Conservation (phyloP, 139 green algal species). For the Chlorella sp. region DNA sequence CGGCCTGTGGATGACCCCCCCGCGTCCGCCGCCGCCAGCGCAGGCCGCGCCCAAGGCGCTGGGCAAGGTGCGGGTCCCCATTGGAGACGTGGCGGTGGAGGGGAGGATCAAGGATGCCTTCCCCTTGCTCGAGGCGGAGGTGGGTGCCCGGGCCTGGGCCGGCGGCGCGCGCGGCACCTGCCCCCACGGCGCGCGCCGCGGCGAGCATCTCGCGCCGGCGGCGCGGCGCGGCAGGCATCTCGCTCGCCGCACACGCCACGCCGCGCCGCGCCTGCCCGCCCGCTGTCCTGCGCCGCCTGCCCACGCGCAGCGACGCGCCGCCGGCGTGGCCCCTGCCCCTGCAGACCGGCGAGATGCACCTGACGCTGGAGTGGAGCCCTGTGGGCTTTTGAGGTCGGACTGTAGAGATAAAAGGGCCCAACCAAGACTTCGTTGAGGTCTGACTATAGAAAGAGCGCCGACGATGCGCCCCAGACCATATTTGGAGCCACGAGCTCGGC, state of each 20-base stretch:
- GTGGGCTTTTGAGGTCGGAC: not conserved
- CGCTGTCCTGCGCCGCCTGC: not conserved
- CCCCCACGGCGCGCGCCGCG: no score
- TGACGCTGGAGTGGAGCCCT: conserved; percentile 31
- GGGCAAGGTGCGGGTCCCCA: conserved; percentile 19
- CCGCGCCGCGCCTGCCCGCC: not conserved
- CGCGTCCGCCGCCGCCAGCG: no score
- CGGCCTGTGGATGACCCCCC: no score
- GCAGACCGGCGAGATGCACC: conserved; percentile 32
- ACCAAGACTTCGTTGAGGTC: no score
- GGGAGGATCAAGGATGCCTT: conserved; percentile 19
- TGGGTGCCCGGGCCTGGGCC: no score
- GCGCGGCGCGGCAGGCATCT: not conserved
- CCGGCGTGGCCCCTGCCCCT: not conserved
- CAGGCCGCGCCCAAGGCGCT: conserved; percentile 25
- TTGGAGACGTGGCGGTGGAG: conserved; percentile 14
- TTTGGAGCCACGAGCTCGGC: no score
- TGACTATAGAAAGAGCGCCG: no score
- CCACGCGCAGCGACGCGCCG: not conserved
- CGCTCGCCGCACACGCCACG: not conserved
- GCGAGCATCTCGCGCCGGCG: not conserved
- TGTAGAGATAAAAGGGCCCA: not conserved
- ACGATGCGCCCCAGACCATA: no score
- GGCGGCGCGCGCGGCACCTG: no score
- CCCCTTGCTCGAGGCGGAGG: conserved; percentile 32